A percentile compares a stretch with the other conserved stretches of the same genome.
Evolutionary conservation across 139 green algal species (phyloP).

Genomic region (Picochlorum sp.): DNA sequence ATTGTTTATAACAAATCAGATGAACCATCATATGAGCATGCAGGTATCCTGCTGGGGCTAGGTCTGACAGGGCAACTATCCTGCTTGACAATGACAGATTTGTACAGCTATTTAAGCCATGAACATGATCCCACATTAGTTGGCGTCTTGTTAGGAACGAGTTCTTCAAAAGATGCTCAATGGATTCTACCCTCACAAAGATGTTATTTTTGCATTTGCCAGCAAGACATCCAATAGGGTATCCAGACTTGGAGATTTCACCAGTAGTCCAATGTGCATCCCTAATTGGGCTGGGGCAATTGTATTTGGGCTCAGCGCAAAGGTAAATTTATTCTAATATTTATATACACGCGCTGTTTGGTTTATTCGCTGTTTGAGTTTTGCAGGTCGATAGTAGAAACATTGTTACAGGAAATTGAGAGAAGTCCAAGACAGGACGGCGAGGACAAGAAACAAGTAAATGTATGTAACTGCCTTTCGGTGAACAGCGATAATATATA

Average conservation of each 20-base stretch:
- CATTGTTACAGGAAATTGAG: constrained; percentile 84
- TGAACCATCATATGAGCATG: constrained; percentile 66
- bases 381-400: constrained; percentile 71
- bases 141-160: constrained; percentile 78
- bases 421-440: constrained; percentile 35
- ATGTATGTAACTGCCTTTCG: background rate
- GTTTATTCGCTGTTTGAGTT: background rate
- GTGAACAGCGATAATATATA: no score
- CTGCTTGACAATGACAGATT: constrained; percentile 40
- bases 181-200: constrained; percentile 61
- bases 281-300: constrained; percentile 77
- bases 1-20: constrained; percentile 70
- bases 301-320: constrained; percentile 80
- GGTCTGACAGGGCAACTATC: constrained; percentile 57
- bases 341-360: background rate
- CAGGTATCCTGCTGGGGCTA: constrained; percentile 83
- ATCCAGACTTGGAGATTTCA: constrained; percentile 89
- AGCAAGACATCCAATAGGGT: constrained; percentile 27
- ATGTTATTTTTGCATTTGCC: constrained; percentile 95
- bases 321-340: constrained; percentile 23
- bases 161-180: constrained; percentile 40
- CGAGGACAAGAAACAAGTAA: constrained; percentile 1
- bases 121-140: constrained; percentile 75
- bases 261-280: constrained; percentile 75
- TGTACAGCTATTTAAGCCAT: constrained; percentile 62